Evolutionary conservation across 108 stramenopile species (phyloP), one percentile per base, ranked within the genome.

Genomic region (Bacterosira constricta): DNA sequence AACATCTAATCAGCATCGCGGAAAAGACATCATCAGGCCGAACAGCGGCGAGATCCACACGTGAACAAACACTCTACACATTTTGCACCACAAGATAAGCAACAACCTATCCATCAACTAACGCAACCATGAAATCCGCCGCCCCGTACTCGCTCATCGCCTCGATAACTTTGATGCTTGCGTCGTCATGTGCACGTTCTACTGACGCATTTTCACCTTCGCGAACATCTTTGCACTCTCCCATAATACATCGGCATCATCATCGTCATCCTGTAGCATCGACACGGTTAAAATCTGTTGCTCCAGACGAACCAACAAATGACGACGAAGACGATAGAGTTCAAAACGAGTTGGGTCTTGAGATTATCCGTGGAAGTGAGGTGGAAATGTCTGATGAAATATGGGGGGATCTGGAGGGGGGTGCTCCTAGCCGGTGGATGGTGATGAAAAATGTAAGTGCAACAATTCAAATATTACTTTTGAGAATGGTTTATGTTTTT

Each of bases 361-460:
- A 69, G 8, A 69, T 69, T 30, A 23, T 69, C 32, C 67, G 67
- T 10, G 67, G 67, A 23, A 57, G 38, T 21, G 55, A 63, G n/a
- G 47, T 56, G n/a, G 71, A 66, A 9, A 47, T 71, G n/a, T 47
- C 73, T 3, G 68, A 83, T 26, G 71, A 80, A 23, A 67, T 64
- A 6, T 84, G 72, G 78, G 70, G 79, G 31, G 81, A 91, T 36
- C 73, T 89, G 23, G 83, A 88, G 69, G 59, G 62, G 37, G 75
- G 76, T 20, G 84, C 77, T 58, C 90, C 90, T 0, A 63, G 82
- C 27, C 66, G 82, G 63, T 82, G 79, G 70, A 54, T 60, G 50
- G 66, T 87, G 13, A 72, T 91, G 80, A 88, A 91, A 65, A 60
- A 84, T 73, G 90, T 91, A 61, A 69, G 86, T 79, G 29, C 4